phyloP scores from a whole-genome alignment of 108 stramenopile genomes.

The Nitzschia putrida region DNA sequence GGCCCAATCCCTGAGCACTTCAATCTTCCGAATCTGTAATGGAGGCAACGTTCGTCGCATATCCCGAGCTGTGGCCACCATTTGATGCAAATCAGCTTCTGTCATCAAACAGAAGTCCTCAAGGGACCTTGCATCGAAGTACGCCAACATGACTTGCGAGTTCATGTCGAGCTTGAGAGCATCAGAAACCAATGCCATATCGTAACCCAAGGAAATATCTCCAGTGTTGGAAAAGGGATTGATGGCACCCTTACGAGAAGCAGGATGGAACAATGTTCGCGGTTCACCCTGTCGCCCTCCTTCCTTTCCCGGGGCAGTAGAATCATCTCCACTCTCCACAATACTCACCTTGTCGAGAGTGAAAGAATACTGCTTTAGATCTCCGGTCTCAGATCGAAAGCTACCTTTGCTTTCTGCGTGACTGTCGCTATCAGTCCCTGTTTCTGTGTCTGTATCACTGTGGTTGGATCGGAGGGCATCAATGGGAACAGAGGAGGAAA shows the following conservation, averaged over 20 bases:
- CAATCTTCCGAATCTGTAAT: conserved; percentile 40
- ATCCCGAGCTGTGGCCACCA: conserved; percentile 14
- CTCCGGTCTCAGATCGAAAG: background rate
- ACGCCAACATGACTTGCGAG: conserved; percentile 25
- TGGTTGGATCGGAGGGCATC: background rate
- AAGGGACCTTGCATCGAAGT: conserved; percentile 33
- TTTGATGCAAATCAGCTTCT: conserved; percentile 21
- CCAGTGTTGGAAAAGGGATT: conserved; percentile 21
- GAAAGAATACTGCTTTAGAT: too few relatives aligned
- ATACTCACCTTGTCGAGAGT: too few relatives aligned
- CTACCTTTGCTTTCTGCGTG: background rate
- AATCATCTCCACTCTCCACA: too few relatives aligned
- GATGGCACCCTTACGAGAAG: background rate
- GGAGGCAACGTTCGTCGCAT: conserved; percentile 25
- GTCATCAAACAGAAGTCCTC: conserved; percentile 48
- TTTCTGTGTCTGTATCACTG: background rate
- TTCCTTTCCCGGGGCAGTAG: too few relatives aligned
- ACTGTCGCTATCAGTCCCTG: background rate
- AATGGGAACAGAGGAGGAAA: background rate
- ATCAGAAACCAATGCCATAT: conserved; percentile 26
- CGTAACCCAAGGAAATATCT: conserved; percentile 12
- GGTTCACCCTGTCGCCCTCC: too few relatives aligned
- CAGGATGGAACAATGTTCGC: too few relatives aligned
- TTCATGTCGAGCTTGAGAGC: conserved; percentile 32
- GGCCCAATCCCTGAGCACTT: conserved; percentile 35